Percentiles rank a stretch among this genome's conserved stretches.
phyloP scores from a whole-genome alignment of 768 basidiomycete genomes.

The Termitomyces sp. region DNA sequence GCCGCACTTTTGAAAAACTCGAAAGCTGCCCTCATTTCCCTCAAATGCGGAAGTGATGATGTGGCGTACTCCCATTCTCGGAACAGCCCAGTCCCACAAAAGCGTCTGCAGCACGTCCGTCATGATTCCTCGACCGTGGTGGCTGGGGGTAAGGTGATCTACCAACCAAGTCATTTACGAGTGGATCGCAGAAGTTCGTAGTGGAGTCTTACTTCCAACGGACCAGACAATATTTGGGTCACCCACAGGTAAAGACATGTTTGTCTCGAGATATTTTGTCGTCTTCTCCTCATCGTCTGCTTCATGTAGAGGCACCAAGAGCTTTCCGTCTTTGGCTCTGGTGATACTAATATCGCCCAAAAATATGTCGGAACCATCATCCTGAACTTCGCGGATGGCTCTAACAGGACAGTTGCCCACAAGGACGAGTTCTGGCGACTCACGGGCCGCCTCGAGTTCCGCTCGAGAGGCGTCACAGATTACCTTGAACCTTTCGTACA shows the following conservation, averaged over 20 bases:
- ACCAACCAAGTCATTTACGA: background rate
- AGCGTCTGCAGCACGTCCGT: conserved; percentile 52
- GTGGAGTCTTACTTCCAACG: conserved; percentile 46
- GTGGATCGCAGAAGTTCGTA: background rate
- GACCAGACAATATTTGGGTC: conserved; percentile 59
- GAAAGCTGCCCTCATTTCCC: conserved; percentile 54
- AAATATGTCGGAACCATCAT: conserved; percentile 52
- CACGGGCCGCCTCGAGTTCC: conserved; percentile 24
- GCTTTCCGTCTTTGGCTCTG: conserved; percentile 22
- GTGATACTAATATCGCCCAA: conserved; percentile 42
- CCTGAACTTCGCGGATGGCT: conserved; percentile 47
- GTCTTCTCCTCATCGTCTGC: conserved; percentile 33
- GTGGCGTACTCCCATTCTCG: conserved; percentile 50
- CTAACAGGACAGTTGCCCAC: conserved; percentile 46
- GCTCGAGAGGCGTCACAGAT: conserved; percentile 24
- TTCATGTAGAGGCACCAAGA: conserved; percentile 3
- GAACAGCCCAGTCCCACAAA: conserved; percentile 54
- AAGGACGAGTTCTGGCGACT: conserved; percentile 19
- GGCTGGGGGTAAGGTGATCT: conserved; percentile 57
- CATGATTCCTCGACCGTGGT: conserved; percentile 72
- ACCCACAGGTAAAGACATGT: conserved; percentile 34
- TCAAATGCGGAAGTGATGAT: conserved; percentile 39
- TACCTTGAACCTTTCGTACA: conserved; percentile 21
- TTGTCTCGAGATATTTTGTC: conserved; percentile 30
- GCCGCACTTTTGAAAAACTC: conserved; percentile 67